Conservation (phyloP, 352 stramenopile species). For the Phytopythium helicoides region DNA sequence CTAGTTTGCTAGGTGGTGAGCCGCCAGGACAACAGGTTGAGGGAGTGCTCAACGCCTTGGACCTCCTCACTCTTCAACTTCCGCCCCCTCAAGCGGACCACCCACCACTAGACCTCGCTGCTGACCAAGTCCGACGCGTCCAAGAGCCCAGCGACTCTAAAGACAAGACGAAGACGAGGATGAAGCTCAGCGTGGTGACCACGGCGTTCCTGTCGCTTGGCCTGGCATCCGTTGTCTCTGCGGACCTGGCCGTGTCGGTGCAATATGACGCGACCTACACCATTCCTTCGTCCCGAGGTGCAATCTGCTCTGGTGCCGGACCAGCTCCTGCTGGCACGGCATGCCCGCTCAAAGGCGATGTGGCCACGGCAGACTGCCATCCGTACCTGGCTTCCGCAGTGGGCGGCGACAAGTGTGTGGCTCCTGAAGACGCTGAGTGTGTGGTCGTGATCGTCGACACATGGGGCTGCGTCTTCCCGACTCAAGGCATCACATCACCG, state of each 20-base stretch:
- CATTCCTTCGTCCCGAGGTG: conserved; percentile 32
- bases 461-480: conserved; percentile 37
- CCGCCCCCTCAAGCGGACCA: background rate
- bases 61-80: conserved; percentile 6
- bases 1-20: too few species aligned
- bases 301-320: conserved; percentile 44
- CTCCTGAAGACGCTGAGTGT: conserved; percentile 14
- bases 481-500: too few species aligned
- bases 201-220: conserved; percentile 2
- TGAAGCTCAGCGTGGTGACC: background rate
- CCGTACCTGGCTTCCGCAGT: conserved; percentile 38
- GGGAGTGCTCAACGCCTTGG: too few species aligned
- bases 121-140: too few species aligned
- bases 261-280: conserved; percentile 60
- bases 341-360: conserved; percentile 54
- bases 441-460: too few species aligned
- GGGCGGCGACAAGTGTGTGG: conserved; percentile 19
- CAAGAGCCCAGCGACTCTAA: too few species aligned
- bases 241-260: conserved; percentile 37
- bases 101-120: background rate
- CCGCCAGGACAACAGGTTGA: too few species aligned
- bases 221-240: background rate
- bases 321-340: conserved; percentile 27
- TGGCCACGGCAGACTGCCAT: conserved; percentile 38
- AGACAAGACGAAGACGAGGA: too few species aligned